Base-by-base conservation (phyloP, 139 green algal species). In the Tetraselmis chui region DNA sequence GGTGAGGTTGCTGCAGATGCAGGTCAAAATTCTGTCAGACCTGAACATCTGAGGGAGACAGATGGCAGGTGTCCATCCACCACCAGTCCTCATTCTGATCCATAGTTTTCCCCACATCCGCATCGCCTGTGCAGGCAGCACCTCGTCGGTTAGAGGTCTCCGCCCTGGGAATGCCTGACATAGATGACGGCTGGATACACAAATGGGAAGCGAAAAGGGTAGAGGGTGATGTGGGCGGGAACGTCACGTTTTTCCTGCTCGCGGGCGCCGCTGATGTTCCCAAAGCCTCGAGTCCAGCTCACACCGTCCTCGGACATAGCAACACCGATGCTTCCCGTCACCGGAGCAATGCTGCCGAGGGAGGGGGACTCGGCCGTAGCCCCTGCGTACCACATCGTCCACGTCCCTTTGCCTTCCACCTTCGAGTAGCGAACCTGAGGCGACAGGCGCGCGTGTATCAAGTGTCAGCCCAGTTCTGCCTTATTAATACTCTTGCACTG, bases 361-460 rank as follows among this genome's bases (percentile, higher is more conserved):
- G 79, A 78, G 30, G 79, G 25, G 74, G 78, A 59, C 23, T 76
- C 32, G 0, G 59, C 1, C 27, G 31, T 82, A 1, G 88, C 84
- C 0, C 93, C 94, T 28, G 82, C 88, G 82, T 97, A 97, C 94
- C 94, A 98, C 94, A 98, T 97, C 76, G 89, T 90, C 94, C 94
- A 98, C 1, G 91, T 87, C 88, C 94, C 82, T 82, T 95, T 92
- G 58, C 95, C 88, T 59, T 97, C 94, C 0, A 91, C 91, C 59
- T 94, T 30, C 76, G 91, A 97, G 87, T 91, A 95, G 23, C 93
- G 88, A 24, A 95, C 91, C 89, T 92, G 85, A 31, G 58, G 2
- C 1, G n/a, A n/a, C n/a, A n/a, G n/a, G n/a, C n/a, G n/a, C n/a
- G n/a, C n/a, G n/a, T n/a, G n/a, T n/a, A n/a, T n/a, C n/a, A n/a